Evolutionary conservation across 441 rosid species (phyloP), one percentile per base, ranked within the genome.

Genomic region (Euphorbia schlechtendalii): DNA sequence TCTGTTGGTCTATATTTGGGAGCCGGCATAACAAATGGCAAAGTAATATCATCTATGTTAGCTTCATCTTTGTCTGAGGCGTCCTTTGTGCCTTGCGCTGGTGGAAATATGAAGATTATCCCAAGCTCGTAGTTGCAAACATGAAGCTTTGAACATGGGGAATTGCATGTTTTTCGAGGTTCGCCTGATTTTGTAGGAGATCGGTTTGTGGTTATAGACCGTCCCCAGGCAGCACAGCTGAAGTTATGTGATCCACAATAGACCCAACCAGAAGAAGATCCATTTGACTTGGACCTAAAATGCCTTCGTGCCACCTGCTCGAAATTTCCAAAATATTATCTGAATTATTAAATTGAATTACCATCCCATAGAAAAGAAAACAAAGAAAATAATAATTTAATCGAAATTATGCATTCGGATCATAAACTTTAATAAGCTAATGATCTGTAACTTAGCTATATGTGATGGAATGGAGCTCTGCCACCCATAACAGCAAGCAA

Each of bases 201-300:
- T 59, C 81, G 78, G 67, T 67, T 72, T 46, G 81, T 72, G 51
- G 81, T 78, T 28, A 85, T 80, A 52, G 77, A 71, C 62, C 87
- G 77, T 65, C 98, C 98, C 97, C 99, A 93, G 17, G 99, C 97
- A 69, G 96, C 95, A 46, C 87, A 82, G 75, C 99, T 93, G 71
- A 90, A 87, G 71, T 90, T 93, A 78, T 90, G 99, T 38, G 98
- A 93, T 28, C 97, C 96, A 18, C 92, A 83, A 59, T 93, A 93
- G 69, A 90, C 84, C 97, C 97, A 93, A 54, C 98, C 97, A 66
- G 64, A 78, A 10, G 96, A 80, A 71, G 84, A 74, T 65, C 76
- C 67, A 36, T 73, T 78, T 46, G 69, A 66, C 71, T 64, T 70
- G 25, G 91, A 81, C 75, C 78, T 73, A 68, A 93, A 90, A 55